Conservation (phyloP, 2,329 filamentous ascomycete genomes). For the Botryosphaeria dothidea region DNA sequence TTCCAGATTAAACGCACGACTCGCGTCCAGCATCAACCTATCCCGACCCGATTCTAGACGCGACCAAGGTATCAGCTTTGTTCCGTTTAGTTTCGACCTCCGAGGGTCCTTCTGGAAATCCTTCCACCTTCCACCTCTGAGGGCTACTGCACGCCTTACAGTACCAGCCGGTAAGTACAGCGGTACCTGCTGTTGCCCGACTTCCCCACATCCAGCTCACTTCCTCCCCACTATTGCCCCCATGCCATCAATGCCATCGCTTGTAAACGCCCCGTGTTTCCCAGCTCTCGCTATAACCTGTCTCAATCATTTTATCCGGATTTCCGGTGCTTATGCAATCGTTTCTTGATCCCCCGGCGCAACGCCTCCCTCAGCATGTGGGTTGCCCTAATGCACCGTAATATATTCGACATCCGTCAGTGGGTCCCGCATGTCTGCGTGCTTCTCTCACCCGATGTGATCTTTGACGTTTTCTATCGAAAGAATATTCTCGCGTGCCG, state of each 20-base stretch:
- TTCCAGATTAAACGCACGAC: constrained; percentile 13
- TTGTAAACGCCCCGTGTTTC: no score
- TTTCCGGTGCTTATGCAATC: no score
- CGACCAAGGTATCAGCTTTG: neutral
- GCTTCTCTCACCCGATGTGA: neutral
- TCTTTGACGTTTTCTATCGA: neutral
- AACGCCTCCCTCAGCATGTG: no score
- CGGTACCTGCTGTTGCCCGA: neutral
- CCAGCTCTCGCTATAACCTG: no score
- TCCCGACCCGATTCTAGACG: neutral
- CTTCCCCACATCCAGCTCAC: neutral
- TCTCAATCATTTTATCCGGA: no score
- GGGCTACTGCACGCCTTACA: neutral
- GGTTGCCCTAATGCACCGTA: no score
- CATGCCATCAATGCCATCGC: no score
- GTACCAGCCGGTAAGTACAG: neutral
- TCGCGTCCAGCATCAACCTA: neutral
- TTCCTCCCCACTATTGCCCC: neutral
- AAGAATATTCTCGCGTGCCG: neutral
- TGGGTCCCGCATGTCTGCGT: no score
- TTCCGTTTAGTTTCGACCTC: neutral
- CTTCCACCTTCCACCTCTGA: neutral
- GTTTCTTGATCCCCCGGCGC: no score
- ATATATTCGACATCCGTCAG: no score
- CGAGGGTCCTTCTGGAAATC: neutral